These are phyloP conservation scores for Cordyceps pruinosa DNA, from an alignment of 2,329 filamentous ascomycete genomes.

Conservation along the genomic window DNA sequence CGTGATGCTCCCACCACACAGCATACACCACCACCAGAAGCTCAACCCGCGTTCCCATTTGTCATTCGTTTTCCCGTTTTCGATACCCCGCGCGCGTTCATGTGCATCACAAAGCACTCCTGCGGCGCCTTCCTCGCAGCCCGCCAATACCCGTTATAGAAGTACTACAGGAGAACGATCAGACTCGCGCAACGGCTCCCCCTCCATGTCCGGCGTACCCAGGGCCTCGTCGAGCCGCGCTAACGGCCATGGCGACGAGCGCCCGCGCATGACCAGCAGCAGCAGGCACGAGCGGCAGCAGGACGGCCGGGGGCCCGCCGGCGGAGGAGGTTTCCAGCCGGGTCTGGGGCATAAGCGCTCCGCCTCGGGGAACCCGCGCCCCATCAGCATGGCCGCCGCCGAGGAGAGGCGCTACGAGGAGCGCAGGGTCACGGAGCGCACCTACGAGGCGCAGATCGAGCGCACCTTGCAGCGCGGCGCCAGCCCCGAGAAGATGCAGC, in stretches of 20 bases:
- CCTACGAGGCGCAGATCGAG: constrained; percentile 55
- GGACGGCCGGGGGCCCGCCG: constrained; percentile 26
- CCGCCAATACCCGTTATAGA: constrained; percentile 1
- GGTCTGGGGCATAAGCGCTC: constrained; percentile 48
- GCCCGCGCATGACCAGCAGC: constrained; percentile 30
- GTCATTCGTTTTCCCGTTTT: background rate
- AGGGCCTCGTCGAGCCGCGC: constrained; percentile 34
- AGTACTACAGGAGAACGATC: too few relatives aligned
- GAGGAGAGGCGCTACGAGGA: constrained; percentile 42
- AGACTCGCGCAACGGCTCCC: too few relatives aligned
- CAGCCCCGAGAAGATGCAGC: constrained; percentile 51
- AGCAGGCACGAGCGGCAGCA: constrained; percentile 25
- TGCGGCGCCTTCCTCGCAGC: constrained; percentile 4
- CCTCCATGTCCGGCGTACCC: constrained; percentile 37
- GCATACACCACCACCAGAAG: constrained; percentile 4
- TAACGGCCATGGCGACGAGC: constrained; percentile 30
- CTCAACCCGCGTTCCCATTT: background rate
- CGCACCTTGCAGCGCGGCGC: constrained; percentile 51
- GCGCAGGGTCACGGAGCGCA: constrained; percentile 48
- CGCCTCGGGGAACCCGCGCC: constrained; percentile 50
- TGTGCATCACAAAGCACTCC: background rate
- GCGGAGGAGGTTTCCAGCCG: constrained; percentile 27
- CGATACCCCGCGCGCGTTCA: background rate
- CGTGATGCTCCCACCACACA: constrained; percentile 2
- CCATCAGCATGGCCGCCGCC: constrained; percentile 38